Evolutionary conservation across 768 basidiomycete species (phyloP).

Genomic region (Tremella mesenterica): DNA sequence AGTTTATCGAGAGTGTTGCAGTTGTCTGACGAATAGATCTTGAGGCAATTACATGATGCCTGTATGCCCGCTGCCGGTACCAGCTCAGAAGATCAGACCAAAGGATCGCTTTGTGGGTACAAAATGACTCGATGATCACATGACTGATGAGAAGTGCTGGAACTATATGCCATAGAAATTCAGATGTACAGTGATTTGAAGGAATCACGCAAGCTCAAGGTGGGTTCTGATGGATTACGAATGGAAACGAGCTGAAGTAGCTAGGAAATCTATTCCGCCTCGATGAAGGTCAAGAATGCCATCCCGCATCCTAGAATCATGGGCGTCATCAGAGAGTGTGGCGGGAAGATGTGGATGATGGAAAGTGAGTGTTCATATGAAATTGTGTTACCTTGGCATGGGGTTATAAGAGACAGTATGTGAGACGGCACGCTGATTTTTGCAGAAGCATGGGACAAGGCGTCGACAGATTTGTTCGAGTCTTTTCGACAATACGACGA

Average conservation of each 20-base stretch:
- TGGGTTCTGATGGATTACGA: constrained; percentile 33
- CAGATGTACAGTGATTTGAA: constrained; percentile 98
- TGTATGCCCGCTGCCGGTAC: constrained; percentile 33
- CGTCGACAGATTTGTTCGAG: constrained; percentile 97
- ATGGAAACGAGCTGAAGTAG: constrained; percentile 1
- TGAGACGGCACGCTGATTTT: background rate
- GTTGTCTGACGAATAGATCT: constrained; percentile 26
- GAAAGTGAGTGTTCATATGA: constrained; percentile 59
- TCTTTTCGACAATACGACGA: constrained; percentile 99
- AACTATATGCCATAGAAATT: constrained; percentile 96
- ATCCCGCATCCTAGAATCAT: constrained; percentile 97
- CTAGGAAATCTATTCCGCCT: constrained; percentile 95
- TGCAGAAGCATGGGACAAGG: constrained; percentile 90
- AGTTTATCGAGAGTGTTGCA: background rate
- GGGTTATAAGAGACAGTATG: background rate
- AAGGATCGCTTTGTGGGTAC: constrained; percentile 63
- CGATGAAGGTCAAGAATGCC: constrained; percentile 82
- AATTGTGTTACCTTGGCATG: background rate
- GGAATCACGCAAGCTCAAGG: constrained; percentile 94
- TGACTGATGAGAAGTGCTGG: constrained; percentile 52
- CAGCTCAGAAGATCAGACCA: constrained; percentile 58
- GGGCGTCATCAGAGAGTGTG: constrained; percentile 98
- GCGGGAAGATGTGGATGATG: constrained; percentile 99
- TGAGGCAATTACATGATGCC: constrained; percentile 38
- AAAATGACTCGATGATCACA: background rate